Evolutionary conservation across 108 stramenopile species (phyloP), one percentile per base, ranked within the genome.

Genomic region (Discostella pseudostelligera): DNA sequence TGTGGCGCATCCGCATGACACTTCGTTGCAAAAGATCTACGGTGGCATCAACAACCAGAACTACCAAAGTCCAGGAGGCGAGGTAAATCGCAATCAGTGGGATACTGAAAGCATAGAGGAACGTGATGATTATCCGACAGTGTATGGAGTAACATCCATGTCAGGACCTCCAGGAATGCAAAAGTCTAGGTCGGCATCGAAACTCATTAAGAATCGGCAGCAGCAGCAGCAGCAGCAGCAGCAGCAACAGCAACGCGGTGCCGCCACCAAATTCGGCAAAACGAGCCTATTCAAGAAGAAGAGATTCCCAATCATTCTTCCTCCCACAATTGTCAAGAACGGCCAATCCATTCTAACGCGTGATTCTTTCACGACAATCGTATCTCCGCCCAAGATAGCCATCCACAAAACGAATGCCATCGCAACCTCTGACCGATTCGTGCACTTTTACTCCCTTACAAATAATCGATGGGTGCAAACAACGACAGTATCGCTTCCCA

Each of bases 401-500:
- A 43, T 56, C 1, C 55, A 56, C 60, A 47, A 62, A 45, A 59
- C 40, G 20, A 42, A 44, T 42, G 59, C 62, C 17, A 51, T 70
- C n/a, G 51, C 28, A 2, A 74, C 59, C 40, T 60, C 59, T 19
- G 59, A 60, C 20, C 39, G 36, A 29, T 60, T 44, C 59, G 59
- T 60, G 20, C 59, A 60, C 40, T 60, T 60, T 29, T 60, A 60
- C 59, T 60, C 59, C 20, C 21, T 60, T 4, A 2, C 17, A 1
- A 11, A 20, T 17, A 60, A 60, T 39, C 17, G 43, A 46, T 74
- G 72, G 72, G 48, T 49, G 1, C 65, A 74, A 24, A 47, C 58
- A 37, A 74, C 72, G 19, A 66, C 72, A 8, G 72, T 74, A 12
- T 47, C 72, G 9, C 55, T 74, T 2, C 54, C 58, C 13, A 74